Evolutionary conservation across 2,329 filamentous ascomycete genomes (phyloP), one percentile per base, ranked within the genome.

Genomic region (Xylaria sp.): DNA sequence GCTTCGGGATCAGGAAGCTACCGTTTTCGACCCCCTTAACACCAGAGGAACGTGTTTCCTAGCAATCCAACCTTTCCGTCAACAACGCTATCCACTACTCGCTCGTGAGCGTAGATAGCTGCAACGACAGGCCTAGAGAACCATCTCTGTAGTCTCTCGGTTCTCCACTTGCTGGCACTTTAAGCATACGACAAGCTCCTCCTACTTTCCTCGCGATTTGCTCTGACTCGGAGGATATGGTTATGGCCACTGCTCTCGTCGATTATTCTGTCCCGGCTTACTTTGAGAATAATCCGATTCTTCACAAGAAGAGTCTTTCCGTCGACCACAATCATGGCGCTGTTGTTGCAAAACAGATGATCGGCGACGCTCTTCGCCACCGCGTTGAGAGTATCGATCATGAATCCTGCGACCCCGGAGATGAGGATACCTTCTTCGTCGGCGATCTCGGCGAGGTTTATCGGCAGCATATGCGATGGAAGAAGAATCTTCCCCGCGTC

Each of bases 361-460:
- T 98, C 81, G 90, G 93, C 80, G 87, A 94, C 79, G 93, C 95
- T 79, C 87, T 99, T 80, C 93, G 94, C 86, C 89, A 91, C 78
- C 94, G 93, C 75, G 92, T 97, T 74, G 89, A 93, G 79, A 88
- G 85, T 78, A 91, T 99, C 81, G 90, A 99, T 84, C 89, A 93
- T 78, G 93, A 98, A 80, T 87, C 87, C 77, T 99, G 96, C 84
- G 92, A 93, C 74, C 89, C 94, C 60, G 96, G 96, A 75, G 96
- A 97, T 67, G 96, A 99, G 84, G 96, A 98, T 83, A 92, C 96
- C 69, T 99, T 99, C 84, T 99, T 97, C 83, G 94, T 99, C 76
- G 95, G 94, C 78, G 96, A 99, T 85, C 90, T 99, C 78, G 96
- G 96, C 83, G 94, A 98, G 85, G 92, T 99, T 80, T 99, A 99